These are phyloP conservation scores for Amphichorda felina DNA, from an alignment of 2,329 filamentous ascomycete species.

Conservation along the genomic window DNA sequence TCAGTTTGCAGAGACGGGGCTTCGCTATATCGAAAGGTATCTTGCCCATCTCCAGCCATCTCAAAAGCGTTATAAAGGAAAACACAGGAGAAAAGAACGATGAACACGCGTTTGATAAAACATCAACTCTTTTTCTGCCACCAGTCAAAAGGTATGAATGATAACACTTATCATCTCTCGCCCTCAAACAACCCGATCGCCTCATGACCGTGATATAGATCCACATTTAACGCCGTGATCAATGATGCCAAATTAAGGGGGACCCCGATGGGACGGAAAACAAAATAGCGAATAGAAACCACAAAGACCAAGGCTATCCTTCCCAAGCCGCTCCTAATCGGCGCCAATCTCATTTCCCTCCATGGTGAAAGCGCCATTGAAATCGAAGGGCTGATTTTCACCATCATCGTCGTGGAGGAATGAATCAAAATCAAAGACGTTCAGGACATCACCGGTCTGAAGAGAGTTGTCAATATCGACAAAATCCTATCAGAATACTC, in stretches of 20 bases:
- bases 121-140: constrained; percentile 15
- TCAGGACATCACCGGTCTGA: constrained; percentile 43
- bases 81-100: constrained; percentile 4
- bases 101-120: constrained; percentile 7
- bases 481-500: not conserved
- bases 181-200: constrained; percentile 20
- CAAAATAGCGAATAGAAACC: not conserved
- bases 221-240: constrained; percentile 24
- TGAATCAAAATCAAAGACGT: constrained; percentile 57
- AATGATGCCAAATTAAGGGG: constrained; percentile 18
- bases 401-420: constrained; percentile 48
- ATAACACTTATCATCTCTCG: not conserved
- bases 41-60: too few species aligned
- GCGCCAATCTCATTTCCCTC: constrained; percentile 46
- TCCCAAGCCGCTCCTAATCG: constrained; percentile 24
- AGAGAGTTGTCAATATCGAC: constrained; percentile 39
- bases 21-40: constrained; percentile 3
- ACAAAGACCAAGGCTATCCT: not conserved
- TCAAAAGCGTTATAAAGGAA: not conserved
- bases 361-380: constrained; percentile 38
- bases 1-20: constrained; percentile 9
- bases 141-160: constrained; percentile 3
- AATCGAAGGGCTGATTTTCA: constrained; percentile 39
- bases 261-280: not conserved
- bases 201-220: constrained; percentile 27